Conservation (phyloP, 2,329 filamentous ascomycete species). For the Aspergillus flavus region DNA sequence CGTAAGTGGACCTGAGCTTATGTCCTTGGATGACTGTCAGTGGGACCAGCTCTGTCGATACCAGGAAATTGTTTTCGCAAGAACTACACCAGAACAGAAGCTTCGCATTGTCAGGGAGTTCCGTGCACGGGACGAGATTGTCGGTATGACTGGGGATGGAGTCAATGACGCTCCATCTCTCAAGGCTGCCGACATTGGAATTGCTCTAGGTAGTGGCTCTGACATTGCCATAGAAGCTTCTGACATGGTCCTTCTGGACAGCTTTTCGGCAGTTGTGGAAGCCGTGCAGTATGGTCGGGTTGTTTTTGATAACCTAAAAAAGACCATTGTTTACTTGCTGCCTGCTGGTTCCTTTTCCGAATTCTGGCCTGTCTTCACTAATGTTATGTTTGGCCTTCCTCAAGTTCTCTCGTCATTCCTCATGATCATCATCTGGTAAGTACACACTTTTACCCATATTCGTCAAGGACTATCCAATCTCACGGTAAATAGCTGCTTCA, state of each 20-base stretch:
- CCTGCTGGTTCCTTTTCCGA: conserved; percentile 75
- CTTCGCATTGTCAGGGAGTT: conserved; percentile 77
- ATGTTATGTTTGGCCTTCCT: conserved; percentile 70
- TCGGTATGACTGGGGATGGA: conserved; percentile 56
- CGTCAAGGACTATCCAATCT: neutral
- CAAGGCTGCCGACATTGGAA: conserved; percentile 62
- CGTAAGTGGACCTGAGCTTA: conserved; percentile 67
- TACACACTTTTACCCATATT: neutral
- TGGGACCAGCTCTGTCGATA: conserved; percentile 69
- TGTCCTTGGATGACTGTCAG: conserved; percentile 66
- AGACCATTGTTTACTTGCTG: conserved; percentile 73
- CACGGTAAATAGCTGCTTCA: conserved; percentile 60
- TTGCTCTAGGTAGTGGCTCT: conserved; percentile 60
- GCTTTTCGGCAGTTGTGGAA: conserved; percentile 71
- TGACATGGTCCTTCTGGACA: conserved; percentile 67
- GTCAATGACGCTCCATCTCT: conserved; percentile 58
- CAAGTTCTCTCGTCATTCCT: conserved; percentile 74
- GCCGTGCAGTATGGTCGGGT: conserved; percentile 73
- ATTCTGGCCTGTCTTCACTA: conserved; percentile 75
- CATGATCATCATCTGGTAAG: conserved; percentile 67
- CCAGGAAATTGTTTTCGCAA: conserved; percentile 73
- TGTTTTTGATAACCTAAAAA: conserved; percentile 77
- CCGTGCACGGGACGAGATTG: conserved; percentile 61
- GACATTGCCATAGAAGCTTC: conserved; percentile 65
- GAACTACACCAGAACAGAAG: conserved; percentile 78